Evolutionary conservation across 176 grass and related monocot species (phyloP).

Genomic region (Triticum turgidum): DNA sequence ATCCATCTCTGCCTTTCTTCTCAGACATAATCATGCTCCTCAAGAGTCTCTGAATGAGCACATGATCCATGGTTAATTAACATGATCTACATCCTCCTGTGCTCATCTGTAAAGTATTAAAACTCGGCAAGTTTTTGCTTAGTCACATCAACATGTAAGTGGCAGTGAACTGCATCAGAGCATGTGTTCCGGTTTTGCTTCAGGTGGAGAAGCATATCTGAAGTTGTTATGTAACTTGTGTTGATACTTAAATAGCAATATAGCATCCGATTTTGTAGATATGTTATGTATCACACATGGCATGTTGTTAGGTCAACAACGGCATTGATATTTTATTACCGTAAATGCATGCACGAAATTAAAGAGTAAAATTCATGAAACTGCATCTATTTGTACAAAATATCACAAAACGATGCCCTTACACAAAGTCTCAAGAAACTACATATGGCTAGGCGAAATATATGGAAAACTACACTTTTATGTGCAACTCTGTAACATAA

Average conservation of each 20-base stretch:
- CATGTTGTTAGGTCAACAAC: slow-evolving; percentile 7
- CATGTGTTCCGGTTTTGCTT: slow-evolving; percentile 27
- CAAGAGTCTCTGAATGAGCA: slow-evolving; percentile 29
- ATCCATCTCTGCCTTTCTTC: slow-evolving; percentile 13
- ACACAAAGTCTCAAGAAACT: background rate
- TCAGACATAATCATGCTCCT: slow-evolving; percentile 22
- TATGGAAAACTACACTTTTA: background rate
- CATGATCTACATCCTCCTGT: slow-evolving; percentile 34
- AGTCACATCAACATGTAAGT: slow-evolving; percentile 29
- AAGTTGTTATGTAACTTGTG: slow-evolving; percentile 5
- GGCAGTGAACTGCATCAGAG: slow-evolving; percentile 35
- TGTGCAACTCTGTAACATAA: background rate
- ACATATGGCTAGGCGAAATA: background rate
- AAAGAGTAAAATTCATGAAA: background rate
- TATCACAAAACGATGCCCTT: background rate
- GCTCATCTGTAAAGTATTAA: slow-evolving; percentile 45
- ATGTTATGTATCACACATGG: background rate
- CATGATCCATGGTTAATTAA: slow-evolving; percentile 26
- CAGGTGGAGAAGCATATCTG: slow-evolving; percentile 9
- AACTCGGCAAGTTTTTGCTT: slow-evolving; percentile 16
- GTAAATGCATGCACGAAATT: background rate
- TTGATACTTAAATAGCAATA: slow-evolving; percentile 20
- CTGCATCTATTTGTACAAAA: background rate
- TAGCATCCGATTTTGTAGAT: background rate
- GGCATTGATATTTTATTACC: background rate